Conservation (phyloP, 331 rosid species). For the Spiraea crenata region DNA sequence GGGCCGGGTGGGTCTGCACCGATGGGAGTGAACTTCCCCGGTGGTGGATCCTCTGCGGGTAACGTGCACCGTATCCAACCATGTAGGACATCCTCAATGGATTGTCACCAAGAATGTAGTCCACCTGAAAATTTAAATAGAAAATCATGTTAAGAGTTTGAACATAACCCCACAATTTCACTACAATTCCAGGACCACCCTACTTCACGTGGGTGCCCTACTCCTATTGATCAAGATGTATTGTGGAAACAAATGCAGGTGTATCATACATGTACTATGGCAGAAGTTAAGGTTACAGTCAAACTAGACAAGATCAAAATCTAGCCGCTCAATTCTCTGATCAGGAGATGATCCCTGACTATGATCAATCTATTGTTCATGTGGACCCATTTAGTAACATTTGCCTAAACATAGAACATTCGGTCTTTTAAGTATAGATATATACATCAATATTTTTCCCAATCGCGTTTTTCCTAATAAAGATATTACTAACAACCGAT, state of each 20-base stretch:
- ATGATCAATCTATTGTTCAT: too few relatives aligned
- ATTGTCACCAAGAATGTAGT: constrained; percentile 90
- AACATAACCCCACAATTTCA: not conserved
- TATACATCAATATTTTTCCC: too few relatives aligned
- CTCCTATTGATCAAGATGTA: constrained; percentile 13
- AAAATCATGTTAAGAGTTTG: constrained; percentile 4
- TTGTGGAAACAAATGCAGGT: not conserved
- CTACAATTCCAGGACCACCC: not conserved
- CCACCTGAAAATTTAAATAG: constrained; percentile 51
- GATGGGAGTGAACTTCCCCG: constrained; percentile 86
- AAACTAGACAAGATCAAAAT: constrained; percentile 34
- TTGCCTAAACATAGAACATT: too few relatives aligned
- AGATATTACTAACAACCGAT: too few relatives aligned
- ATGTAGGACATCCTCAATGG: constrained; percentile 89
- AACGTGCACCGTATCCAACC: constrained; percentile 91
- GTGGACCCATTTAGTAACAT: too few relatives aligned
- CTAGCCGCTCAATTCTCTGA: constrained; percentile 54
- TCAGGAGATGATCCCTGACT: constrained; percentile 2
- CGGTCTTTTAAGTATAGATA: too few relatives aligned
- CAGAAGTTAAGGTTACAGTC: not conserved
- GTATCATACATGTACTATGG: not conserved
- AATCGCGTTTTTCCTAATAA: too few relatives aligned
- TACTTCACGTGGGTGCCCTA: not conserved
- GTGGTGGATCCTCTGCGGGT: constrained; percentile 91
- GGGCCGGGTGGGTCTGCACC: constrained; percentile 63